These are phyloP conservation scores for Coriolopsis trogii DNA, from an alignment of 1,284 basidiomycete species.

Conservation along the genomic window DNA sequence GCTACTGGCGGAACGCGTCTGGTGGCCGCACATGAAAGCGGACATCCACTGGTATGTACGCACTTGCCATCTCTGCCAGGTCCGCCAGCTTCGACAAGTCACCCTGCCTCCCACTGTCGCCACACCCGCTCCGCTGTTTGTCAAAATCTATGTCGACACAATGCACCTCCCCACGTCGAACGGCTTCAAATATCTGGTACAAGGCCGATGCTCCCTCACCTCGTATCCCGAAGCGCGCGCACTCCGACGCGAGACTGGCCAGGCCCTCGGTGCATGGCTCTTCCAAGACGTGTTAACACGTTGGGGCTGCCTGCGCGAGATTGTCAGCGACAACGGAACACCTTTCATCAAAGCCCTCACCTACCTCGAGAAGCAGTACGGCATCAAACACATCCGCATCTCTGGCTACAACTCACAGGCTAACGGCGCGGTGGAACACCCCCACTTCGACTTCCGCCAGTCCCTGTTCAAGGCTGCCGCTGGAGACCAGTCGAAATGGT, in stretches of 20 bases:
- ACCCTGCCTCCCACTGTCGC: slow-evolving; percentile 36
- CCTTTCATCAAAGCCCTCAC: slow-evolving; percentile 37
- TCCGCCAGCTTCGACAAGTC: slow-evolving; percentile 29
- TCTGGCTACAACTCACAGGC: slow-evolving; percentile 47
- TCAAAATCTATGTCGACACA: slow-evolving; percentile 37
- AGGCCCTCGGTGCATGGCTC: slow-evolving; percentile 26
- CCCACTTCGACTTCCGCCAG: slow-evolving; percentile 39
- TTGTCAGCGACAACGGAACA: slow-evolving; percentile 32
- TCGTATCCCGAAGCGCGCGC: slow-evolving; percentile 26
- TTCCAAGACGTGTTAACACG: slow-evolving; percentile 31
- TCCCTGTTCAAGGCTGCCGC: slow-evolving; percentile 40
- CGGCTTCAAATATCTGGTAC: slow-evolving; percentile 29
- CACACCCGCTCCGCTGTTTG: slow-evolving; percentile 33
- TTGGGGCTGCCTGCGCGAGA: slow-evolving; percentile 26
- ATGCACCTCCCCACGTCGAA: slow-evolving; percentile 30
- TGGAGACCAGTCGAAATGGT: slow-evolving; percentile 38
- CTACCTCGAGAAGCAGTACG: slow-evolving; percentile 35
- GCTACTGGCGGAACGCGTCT: slow-evolving; percentile 26
- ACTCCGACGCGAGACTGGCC: slow-evolving; percentile 12
- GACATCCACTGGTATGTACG: slow-evolving; percentile 38
- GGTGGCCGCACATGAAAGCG: slow-evolving; percentile 30
- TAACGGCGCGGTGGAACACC: slow-evolving; percentile 42
- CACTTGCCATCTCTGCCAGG: slow-evolving; percentile 43
- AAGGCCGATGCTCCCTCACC: slow-evolving; percentile 27
- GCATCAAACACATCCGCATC: slow-evolving; percentile 44